phyloP scores from a whole-genome alignment of 306 rosid species.

The Hylodesmum podocarpum region DNA sequence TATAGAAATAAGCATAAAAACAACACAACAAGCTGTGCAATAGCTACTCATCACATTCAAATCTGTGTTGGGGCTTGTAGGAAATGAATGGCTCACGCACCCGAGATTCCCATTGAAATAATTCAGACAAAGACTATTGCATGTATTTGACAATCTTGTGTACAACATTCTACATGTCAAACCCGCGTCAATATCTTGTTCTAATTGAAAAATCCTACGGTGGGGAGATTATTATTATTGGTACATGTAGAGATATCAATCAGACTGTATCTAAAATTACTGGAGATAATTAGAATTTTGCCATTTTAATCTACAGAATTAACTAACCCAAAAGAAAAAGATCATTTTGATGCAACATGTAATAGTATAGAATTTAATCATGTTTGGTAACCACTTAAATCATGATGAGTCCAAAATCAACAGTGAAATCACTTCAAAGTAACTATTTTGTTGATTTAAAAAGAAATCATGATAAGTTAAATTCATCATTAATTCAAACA shows the following conservation, averaged over 20 bases:
- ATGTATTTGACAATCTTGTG: conserved; percentile 32
- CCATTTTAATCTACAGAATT: not conserved
- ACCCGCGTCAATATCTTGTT: conserved; percentile 23
- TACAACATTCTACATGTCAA: conserved; percentile 30
- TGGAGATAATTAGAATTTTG: not conserved
- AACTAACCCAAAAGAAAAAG: not conserved
- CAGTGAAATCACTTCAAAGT: no score
- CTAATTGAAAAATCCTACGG: conserved; percentile 16
- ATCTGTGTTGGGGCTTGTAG: conserved; percentile 70
- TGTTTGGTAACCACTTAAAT: not conserved
- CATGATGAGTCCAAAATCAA: no score
- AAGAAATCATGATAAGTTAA: no score
- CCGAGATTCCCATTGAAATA: conserved; percentile 50
- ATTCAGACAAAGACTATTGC: conserved; percentile 16
- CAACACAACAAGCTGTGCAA: conserved; percentile 72
- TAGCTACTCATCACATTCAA: conserved; percentile 77
- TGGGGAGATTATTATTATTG: not conserved
- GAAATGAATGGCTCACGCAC: conserved; percentile 58
- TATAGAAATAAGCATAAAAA: conserved; percentile 73
- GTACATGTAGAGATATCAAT: not conserved
- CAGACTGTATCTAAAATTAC: not conserved
- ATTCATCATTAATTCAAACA: no score
- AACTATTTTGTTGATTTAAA: no score
- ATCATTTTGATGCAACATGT: not conserved
- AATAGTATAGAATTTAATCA: not conserved